These are phyloP conservation scores for Russula olivacea DNA, from an alignment of 768 basidiomycete species.

Conservation along the genomic window DNA sequence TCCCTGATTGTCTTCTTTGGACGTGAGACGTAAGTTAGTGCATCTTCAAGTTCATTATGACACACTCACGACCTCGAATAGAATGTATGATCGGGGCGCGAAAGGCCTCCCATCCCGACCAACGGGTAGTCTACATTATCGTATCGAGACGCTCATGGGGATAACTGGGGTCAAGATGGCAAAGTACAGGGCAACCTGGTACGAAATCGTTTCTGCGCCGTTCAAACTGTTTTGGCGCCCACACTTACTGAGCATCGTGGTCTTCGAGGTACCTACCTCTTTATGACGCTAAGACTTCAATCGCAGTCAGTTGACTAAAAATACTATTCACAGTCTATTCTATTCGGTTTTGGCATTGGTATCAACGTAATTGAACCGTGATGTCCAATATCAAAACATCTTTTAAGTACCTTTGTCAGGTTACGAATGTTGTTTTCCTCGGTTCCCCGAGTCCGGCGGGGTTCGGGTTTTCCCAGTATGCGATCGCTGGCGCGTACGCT, in stretches of 20 bases:
- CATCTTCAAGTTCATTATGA: background rate
- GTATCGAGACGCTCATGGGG: conserved; percentile 56
- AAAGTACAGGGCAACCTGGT: conserved; percentile 50
- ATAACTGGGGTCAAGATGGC: conserved; percentile 55
- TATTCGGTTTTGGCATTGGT: conserved; percentile 62
- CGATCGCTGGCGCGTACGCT: conserved; percentile 48
- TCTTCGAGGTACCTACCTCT: conserved; percentile 31
- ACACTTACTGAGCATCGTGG: conserved; percentile 47
- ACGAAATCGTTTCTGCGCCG: conserved; percentile 39
- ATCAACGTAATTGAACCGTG: conserved; percentile 42
- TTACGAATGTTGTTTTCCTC: conserved; percentile 62
- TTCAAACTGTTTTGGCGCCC: conserved; percentile 58
- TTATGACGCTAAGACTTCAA: background rate
- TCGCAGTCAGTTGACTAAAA: background rate
- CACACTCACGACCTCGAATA: conserved; percentile 27
- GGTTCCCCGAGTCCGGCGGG: conserved; percentile 49
- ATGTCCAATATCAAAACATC: background rate
- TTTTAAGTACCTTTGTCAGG: conserved; percentile 32
- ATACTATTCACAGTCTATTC: conserved; percentile 37
- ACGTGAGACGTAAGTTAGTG: conserved; percentile 53
- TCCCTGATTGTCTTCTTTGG: conserved; percentile 52
- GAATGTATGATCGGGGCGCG: conserved; percentile 54
- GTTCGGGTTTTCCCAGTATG: conserved; percentile 45
- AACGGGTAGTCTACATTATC: conserved; percentile 40
- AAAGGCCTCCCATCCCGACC: conserved; percentile 32